These are phyloP conservation scores for Dothiorella sarmentorum DNA, from an alignment of 2,329 filamentous ascomycete genomes.

Conservation along the genomic window DNA sequence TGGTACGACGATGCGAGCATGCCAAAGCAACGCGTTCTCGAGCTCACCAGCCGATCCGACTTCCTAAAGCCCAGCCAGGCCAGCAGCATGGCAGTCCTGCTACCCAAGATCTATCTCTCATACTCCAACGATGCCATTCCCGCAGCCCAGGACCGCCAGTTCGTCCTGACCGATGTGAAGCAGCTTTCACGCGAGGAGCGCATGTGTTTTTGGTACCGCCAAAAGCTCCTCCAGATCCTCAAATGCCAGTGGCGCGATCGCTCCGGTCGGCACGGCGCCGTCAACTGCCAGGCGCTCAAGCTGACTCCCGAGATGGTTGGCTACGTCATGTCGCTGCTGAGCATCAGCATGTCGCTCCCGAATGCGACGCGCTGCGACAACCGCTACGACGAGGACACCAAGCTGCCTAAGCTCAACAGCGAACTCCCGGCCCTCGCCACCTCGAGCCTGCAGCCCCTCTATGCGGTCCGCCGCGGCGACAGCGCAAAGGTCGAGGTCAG, in stretches of 20 bases:
- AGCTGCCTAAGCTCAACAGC: slow-evolving; percentile 24
- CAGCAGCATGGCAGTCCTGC: slow-evolving; percentile 69
- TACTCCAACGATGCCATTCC: slow-evolving; percentile 76
- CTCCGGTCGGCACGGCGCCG: slow-evolving; percentile 56
- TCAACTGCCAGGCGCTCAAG: slow-evolving; percentile 74
- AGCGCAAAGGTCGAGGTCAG: neutral
- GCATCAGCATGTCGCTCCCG: slow-evolving; percentile 57
- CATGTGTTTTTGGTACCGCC: slow-evolving; percentile 84
- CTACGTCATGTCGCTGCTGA: slow-evolving; percentile 65
- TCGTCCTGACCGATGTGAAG: slow-evolving; percentile 78
- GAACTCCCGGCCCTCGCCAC: neutral
- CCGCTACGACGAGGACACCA: neutral
- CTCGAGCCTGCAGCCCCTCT: slow-evolving; percentile 1
- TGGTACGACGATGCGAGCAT: neutral
- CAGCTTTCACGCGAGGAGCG: slow-evolving; percentile 77
- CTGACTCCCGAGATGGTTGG: slow-evolving; percentile 78
- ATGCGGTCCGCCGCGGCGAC: slow-evolving; percentile 8
- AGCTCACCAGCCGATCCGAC: slow-evolving; percentile 29
- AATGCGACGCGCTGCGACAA: neutral
- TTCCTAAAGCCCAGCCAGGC: slow-evolving; percentile 59
- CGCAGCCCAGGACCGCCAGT: slow-evolving; percentile 80
- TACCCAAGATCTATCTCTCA: slow-evolving; percentile 72
- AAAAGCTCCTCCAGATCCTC: slow-evolving; percentile 70
- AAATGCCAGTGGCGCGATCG: slow-evolving; percentile 68
- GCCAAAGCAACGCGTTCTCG: neutral